phyloP scores from a whole-genome alignment of 1,139 yeast genomes.

The Candida sp. region DNA sequence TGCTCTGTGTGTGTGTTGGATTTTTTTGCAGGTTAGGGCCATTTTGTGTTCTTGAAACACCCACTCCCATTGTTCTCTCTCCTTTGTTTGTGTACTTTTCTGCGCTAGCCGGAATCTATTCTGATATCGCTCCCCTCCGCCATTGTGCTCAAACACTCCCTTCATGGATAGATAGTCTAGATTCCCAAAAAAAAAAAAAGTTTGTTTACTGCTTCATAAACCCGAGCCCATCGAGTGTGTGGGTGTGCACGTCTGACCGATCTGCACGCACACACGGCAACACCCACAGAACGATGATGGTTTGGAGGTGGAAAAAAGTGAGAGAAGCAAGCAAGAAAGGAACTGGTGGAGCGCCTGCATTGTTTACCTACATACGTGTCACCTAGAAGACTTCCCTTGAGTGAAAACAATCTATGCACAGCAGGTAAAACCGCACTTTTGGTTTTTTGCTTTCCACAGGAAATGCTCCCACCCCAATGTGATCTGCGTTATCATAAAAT shows the following conservation, averaged over 20 bases:
- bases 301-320: not conserved
- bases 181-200: too few species aligned
- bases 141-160: not conserved
- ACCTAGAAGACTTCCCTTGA: not conserved
- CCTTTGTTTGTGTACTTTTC: not conserved
- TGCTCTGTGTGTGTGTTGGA: not conserved
- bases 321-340: not conserved
- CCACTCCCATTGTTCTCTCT: not conserved
- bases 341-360: not conserved
- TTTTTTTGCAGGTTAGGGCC: not conserved
- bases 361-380: not conserved
- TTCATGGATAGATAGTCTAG: not conserved
- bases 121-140: not conserved
- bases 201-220: too few species aligned
- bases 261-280: too few species aligned
- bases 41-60: not conserved
- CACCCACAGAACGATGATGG: not conserved
- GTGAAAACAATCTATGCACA: not conserved
- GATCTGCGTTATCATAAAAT: not conserved
- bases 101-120: not conserved
- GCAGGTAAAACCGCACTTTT: not conserved
- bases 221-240: too few species aligned
- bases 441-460: not conserved
- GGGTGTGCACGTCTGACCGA: too few species aligned
- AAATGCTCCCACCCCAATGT: not conserved